Percentiles rank a stretch among this genome's conserved stretches.
Evolutionary conservation across 192 early-diverging fungal species (phyloP).

Genomic region (Podila horticola): DNA sequence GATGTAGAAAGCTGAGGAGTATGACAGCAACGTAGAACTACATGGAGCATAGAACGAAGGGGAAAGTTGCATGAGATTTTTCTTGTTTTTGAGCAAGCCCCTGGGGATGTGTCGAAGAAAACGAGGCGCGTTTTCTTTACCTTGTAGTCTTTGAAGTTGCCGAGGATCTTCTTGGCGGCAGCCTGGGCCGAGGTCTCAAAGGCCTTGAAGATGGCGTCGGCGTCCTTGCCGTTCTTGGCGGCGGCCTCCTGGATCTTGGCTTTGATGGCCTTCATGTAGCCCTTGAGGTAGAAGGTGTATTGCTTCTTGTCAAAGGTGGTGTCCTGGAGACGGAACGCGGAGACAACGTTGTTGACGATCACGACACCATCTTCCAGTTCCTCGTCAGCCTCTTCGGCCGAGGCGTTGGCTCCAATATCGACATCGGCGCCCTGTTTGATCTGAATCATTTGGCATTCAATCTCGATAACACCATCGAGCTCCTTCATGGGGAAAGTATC

Average conservation of each 20-base stretch:
- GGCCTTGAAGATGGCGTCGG: constrained; percentile 45
- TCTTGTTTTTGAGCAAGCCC: too few species aligned
- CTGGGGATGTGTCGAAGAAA: too few species aligned
- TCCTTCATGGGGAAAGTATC: constrained; percentile 76
- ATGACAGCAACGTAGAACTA: constrained; percentile 84
- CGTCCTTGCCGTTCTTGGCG: constrained; percentile 62
- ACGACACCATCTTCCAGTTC: constrained; percentile 61
- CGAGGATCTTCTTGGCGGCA: constrained; percentile 79
- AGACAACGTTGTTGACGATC: constrained; percentile 83
- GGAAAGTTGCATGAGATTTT: background rate
- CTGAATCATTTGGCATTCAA: constrained; percentile 70
- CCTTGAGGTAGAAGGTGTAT: constrained; percentile 88
- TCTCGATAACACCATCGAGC: constrained; percentile 73
- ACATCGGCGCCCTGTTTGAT: constrained; percentile 69
- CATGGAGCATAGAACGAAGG: background rate
- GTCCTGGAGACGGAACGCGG: constrained; percentile 73
- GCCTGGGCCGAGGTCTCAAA: constrained; percentile 70
- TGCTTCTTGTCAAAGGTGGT: constrained; percentile 89
- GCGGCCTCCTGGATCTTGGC: constrained; percentile 51
- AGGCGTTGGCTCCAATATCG: constrained; percentile 90
- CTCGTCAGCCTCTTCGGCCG: constrained; percentile 80
- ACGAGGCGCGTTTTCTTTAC: background rate
- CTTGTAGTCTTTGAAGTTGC: constrained; percentile 68
- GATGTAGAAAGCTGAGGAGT: constrained; percentile 79
- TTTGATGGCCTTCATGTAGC: constrained; percentile 87